Evolutionary conservation across 2,329 filamentous ascomycete species (phyloP).

Genomic region (Cladosporium cucumerinum): DNA sequence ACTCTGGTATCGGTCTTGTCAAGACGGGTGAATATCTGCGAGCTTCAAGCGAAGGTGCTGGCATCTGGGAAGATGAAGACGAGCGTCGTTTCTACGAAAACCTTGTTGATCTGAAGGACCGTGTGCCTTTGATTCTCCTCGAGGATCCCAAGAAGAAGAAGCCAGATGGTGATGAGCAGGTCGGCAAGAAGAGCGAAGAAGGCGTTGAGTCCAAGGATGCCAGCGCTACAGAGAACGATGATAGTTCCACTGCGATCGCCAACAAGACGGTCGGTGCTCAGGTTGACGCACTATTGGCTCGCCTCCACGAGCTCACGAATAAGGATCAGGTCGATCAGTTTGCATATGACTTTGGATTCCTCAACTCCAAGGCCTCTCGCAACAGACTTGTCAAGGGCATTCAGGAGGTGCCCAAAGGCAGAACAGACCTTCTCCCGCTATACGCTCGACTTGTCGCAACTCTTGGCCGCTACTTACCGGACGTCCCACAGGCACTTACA

Average conservation of each 20-base stretch:
- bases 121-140: slow-evolving; percentile 87
- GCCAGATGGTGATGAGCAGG: slow-evolving; percentile 72
- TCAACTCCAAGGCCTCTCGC: slow-evolving; percentile 96
- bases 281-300: slow-evolving; percentile 82
- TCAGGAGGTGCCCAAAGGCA: slow-evolving; percentile 90
- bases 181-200: slow-evolving; percentile 68
- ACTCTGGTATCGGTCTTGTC: slow-evolving; percentile 83
- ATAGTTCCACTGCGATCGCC: slow-evolving; percentile 87
- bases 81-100: slow-evolving; percentile 98
- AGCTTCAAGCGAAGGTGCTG: slow-evolving; percentile 82
- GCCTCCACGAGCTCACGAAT: slow-evolving; percentile 84
- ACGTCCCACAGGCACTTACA: slow-evolving; percentile 87
- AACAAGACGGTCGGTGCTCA: slow-evolving; percentile 98
- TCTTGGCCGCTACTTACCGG: slow-evolving; percentile 86
- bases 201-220: slow-evolving; percentile 44
- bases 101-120: slow-evolving; percentile 88
- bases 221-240: slow-evolving; percentile 63
- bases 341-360: slow-evolving; percentile 94
- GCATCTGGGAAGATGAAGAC: slow-evolving; percentile 98
- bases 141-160: slow-evolving; percentile 97
- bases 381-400: slow-evolving; percentile 91
- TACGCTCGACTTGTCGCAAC: slow-evolving; percentile 94
- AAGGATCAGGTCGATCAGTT: slow-evolving; percentile 91
- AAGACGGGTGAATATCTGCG: slow-evolving; percentile 92
- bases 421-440: slow-evolving; percentile 82